Evolutionary conservation across 2,329 filamentous ascomycete species (phyloP), one percentile per base, ranked within the genome.

Genomic region (Microcyclospora tardicrescens): DNA sequence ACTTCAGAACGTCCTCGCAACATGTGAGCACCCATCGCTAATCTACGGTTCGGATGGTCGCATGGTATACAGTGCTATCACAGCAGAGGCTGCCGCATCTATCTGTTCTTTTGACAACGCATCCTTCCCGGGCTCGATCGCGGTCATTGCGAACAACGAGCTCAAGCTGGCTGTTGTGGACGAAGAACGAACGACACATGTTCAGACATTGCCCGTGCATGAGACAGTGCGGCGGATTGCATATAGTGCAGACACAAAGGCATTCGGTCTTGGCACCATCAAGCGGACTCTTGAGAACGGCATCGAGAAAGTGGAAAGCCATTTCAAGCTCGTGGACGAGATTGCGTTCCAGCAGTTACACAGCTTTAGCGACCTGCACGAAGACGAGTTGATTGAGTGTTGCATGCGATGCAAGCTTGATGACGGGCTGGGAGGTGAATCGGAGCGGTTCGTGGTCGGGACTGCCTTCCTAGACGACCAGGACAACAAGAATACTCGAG

Each of bases 51-150:
- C 79, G 0, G 86, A 95, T 55, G 84, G 83, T 1, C 75, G 87
- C 15, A 81, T 95, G 31, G 77, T 94, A 1, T 98, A 93, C 62
- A 94, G 87, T 4, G 87, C 91, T 2, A 84, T 95, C 1, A 94
- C 89, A 10, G 85, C 87, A 2, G 84, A 94, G 44, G 80, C 86
- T 45, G 84, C 85, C 1, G 79, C 79, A 1, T 80, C 76, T 35
- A 79, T 96, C 5, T 91, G 84, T 43, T 73, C 81, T 0, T 93
- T 98, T 54, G 75, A 95, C 57, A 72, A 44, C 31, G 76, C 80
- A 49, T 82, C 81, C 2, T 98, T 84, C 53, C 85, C 86, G 0
- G 73, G 73, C 19, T 81, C 84, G 0, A 80, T 96, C 33, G 77
- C 84, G 1, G 73, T 98, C 31, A 86, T 87, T 2, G 89, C 84